Conservation (phyloP, 345 rosid species). For the Brassica rapa region DNA sequence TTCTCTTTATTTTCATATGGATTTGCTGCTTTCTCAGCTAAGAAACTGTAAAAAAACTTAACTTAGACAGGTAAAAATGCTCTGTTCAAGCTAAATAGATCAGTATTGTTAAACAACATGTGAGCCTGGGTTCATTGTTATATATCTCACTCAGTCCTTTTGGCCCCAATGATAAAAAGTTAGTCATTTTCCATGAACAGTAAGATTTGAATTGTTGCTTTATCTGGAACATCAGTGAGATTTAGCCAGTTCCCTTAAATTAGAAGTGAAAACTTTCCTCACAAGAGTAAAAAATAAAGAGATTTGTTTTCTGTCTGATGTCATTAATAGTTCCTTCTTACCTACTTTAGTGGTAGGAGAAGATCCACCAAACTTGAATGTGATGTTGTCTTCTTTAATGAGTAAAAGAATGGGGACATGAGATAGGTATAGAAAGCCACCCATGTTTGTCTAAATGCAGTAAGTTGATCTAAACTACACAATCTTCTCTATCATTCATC, state of each 20-base stretch:
- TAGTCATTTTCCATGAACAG: slow-evolving; percentile 69
- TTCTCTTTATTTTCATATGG: slow-evolving; percentile 13
- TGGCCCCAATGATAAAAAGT: slow-evolving; percentile 44
- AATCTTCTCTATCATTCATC: slow-evolving; percentile 16
- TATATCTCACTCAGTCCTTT: slow-evolving; percentile 41
- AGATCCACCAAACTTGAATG: slow-evolving; percentile 44
- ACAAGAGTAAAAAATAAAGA: slow-evolving; percentile 23
- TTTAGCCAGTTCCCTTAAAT: slow-evolving; percentile 40
- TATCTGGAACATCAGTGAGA: slow-evolving; percentile 37
- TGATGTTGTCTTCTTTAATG: slow-evolving; percentile 39
- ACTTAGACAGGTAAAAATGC: neutral
- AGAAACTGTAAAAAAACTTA: neutral
- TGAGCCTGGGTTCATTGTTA: slow-evolving; percentile 14
- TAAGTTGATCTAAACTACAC: slow-evolving; percentile 23
- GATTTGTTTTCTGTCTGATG: slow-evolving; percentile 22
- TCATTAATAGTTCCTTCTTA: slow-evolving; percentile 38
- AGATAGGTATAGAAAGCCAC: slow-evolving; percentile 38
- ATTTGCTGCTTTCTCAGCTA: slow-evolving; percentile 1
- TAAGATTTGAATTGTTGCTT: slow-evolving; percentile 38
- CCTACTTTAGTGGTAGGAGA: slow-evolving; percentile 34
- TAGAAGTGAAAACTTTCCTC: slow-evolving; percentile 39
- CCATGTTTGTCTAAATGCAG: slow-evolving; percentile 38
- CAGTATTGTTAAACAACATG: slow-evolving; percentile 13
- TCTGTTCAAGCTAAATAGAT: neutral
- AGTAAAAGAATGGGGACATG: slow-evolving; percentile 41